Percentiles rank a stretch among this genome's conserved stretches.
These are phyloP conservation scores for Coemansia sp. DNA, from an alignment of 371 early-diverging fungal species.

Conservation along the genomic window DNA sequence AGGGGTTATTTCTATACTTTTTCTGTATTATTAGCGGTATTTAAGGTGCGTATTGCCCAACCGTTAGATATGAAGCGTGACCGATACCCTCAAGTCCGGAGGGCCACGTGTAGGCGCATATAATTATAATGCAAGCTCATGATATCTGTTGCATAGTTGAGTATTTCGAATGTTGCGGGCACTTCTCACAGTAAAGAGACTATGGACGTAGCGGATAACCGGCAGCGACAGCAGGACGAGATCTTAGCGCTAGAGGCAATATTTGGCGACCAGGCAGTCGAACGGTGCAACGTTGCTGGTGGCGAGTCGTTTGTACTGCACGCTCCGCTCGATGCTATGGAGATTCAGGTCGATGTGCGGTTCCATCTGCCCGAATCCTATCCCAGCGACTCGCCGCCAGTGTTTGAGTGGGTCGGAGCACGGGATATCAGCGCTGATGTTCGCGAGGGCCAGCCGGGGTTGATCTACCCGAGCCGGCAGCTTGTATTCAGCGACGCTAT, in stretches of 20 bases:
- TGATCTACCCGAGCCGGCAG: constrained; percentile 23
- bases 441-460: constrained; percentile 45
- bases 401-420: constrained; percentile 68
- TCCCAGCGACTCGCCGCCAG: constrained; percentile 65
- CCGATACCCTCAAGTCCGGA: not conserved
- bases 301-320: constrained; percentile 32
- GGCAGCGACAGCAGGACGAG: constrained; percentile 48
- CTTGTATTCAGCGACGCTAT: constrained; percentile 26
- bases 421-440: constrained; percentile 60
- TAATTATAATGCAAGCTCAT: not conserved
- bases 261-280: constrained; percentile 43
- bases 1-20: not conserved
- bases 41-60: not conserved
- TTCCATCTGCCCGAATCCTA: constrained; percentile 69
- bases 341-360: constrained; percentile 50
- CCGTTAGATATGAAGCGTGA: not conserved
- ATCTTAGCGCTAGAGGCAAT: constrained; percentile 44
- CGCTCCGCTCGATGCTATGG: constrained; percentile 25
- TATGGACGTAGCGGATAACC: constrained; percentile 30
- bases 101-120: not conserved
- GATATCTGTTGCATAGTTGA: not conserved
- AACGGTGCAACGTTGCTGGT: not conserved
- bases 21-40: not conserved
- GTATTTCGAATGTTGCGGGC: too few relatives aligned
- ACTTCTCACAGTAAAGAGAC: not conserved